A percentile compares a stretch with the other conserved stretches of the same genome.
phyloP scores from a whole-genome alignment of 78 protist species.

The Dictyostelium purpureum region DNA sequence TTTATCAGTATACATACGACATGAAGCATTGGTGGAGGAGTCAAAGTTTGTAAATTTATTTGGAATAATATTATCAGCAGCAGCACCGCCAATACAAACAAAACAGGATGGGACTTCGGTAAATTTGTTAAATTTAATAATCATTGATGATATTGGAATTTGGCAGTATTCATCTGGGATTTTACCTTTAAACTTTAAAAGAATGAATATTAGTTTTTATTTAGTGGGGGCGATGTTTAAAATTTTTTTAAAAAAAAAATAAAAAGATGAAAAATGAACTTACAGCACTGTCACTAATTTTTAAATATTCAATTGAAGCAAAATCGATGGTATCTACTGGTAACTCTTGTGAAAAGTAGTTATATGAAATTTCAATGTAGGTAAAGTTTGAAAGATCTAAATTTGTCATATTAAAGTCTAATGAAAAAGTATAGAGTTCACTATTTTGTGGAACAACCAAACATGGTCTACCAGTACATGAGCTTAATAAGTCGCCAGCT shows the following conservation, averaged over 20 bases:
- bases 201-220: no score
- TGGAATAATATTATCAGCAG: not conserved
- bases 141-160: not conserved
- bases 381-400: not conserved
- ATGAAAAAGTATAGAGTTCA: no score
- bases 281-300: not conserved
- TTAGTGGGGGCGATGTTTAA: no score
- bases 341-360: not conserved
- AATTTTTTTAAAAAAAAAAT: no score
- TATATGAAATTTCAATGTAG: not conserved
- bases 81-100: not conserved
- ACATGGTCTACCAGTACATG: no score
- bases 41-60: not conserved
- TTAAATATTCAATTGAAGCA: not conserved
- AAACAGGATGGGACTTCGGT: not conserved
- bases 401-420: not conserved
- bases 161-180: not conserved
- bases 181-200: not conserved
- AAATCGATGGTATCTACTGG: not conserved
- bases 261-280: no score
- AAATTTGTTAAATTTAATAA: not conserved
- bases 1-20: conserved; percentile 11
- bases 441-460: no score
- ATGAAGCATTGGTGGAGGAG: not conserved
- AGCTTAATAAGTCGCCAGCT: no score